phyloP scores from a whole-genome alignment of 108 stramenopile genomes.

The Cyclotella cryptica region DNA sequence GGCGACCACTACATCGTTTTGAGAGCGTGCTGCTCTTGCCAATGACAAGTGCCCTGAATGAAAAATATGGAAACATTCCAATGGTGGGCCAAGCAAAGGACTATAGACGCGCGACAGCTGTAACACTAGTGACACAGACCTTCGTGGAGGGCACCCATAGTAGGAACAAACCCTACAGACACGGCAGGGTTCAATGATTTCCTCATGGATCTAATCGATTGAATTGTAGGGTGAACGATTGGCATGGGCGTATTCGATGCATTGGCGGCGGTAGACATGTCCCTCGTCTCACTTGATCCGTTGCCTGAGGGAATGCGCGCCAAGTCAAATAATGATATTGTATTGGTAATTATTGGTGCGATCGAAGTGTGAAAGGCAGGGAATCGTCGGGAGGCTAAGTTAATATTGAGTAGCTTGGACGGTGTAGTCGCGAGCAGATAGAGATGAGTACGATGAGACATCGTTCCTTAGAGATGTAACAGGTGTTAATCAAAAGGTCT shows the following conservation, averaged over 20 bases:
- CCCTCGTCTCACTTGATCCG: background rate
- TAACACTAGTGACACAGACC: conserved; percentile 41
- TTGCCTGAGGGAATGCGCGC: background rate
- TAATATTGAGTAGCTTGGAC: too few species aligned
- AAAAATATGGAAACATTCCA: background rate
- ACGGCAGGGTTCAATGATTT: conserved; percentile 36
- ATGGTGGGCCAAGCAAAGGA: background rate
- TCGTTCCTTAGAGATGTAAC: too few species aligned
- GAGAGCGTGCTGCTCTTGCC: conserved; percentile 67
- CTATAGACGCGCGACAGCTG: background rate
- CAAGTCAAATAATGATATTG: too few species aligned
- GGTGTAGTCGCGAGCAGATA: too few species aligned
- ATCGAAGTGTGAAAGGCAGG: too few species aligned
- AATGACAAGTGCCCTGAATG: conserved; percentile 76
- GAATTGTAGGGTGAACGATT: conserved; percentile 42
- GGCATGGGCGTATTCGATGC: conserved; percentile 1
- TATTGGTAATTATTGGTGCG: too few species aligned
- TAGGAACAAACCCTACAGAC: conserved; percentile 94
- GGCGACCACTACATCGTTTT: conserved; percentile 90
- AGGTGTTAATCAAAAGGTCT: too few species aligned
- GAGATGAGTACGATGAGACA: too few species aligned
- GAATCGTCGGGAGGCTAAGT: too few species aligned
- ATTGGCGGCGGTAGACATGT: conserved; percentile 17
- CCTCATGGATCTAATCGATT: conserved; percentile 45
- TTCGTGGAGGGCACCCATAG: conserved; percentile 99